Percentiles rank a stretch among this genome's conserved stretches.
phyloP scores from a whole-genome alignment of 768 basidiomycete genomes.

The Fomitopsis serialis region DNA sequence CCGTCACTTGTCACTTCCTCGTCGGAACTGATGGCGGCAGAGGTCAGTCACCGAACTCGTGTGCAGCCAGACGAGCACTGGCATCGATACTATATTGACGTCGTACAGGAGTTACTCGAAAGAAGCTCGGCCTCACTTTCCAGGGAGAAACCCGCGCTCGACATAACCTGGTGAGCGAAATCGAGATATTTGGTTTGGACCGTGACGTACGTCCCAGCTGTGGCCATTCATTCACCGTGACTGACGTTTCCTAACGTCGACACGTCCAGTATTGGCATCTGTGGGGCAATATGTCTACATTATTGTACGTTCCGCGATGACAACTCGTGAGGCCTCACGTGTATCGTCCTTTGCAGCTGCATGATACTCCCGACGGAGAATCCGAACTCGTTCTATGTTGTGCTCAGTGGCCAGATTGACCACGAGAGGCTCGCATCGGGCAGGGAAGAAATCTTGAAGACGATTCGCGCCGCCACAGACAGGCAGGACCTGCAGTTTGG shows the following conservation, averaged over 20 bases:
- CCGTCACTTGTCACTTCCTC: constrained; percentile 25
- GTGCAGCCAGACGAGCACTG: too few species aligned
- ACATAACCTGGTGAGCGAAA: background rate
- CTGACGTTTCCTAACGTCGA: background rate
- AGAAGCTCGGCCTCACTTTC: constrained; percentile 36
- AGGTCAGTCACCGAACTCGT: too few species aligned
- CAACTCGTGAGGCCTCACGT: background rate
- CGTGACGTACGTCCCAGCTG: background rate
- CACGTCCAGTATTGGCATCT: background rate
- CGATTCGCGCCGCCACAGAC: too few species aligned
- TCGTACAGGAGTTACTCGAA: constrained; percentile 29
- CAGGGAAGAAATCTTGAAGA: too few species aligned
- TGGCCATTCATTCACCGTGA: background rate
- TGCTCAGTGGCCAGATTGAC: too few species aligned
- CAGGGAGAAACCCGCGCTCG: constrained; percentile 29
- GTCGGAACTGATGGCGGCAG: constrained; percentile 38
- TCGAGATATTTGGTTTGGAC: background rate
- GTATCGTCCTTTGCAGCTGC: background rate
- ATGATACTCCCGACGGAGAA: background rate
- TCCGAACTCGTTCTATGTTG: too few species aligned
- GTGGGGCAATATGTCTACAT: background rate
- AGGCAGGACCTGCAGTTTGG: background rate
- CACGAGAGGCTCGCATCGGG: too few species aligned
- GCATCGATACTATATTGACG: background rate
- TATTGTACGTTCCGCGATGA: too few species aligned